Base-by-base conservation (phyloP, 179 eudicot genomes). In the Spinacia oleracea region DNA sequence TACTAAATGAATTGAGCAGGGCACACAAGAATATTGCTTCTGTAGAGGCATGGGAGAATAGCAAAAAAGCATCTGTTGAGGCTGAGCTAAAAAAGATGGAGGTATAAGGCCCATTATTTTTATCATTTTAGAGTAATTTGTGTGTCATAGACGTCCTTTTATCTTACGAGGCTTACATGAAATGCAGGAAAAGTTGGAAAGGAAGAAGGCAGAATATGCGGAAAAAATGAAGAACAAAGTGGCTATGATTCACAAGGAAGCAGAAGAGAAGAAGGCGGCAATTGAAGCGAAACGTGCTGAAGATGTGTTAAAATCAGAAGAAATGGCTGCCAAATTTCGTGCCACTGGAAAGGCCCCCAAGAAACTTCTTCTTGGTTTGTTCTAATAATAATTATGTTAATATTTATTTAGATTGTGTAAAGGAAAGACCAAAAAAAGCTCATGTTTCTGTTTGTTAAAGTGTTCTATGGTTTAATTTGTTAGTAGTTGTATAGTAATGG, bases 31-130 rank as follows among this genome's bases (percentile, higher is more conserved):
- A 89, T 70, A 18, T 89, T 74, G 90, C 99, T 59, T 79, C 89
- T 3, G 84, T 96, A 45, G 92, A 79, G 72, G 86, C 96, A 68
- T 93, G 98, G 99, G 97, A 96, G 86, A 91, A 83, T 91, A 92
- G 85, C 85, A 91, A 86, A 85, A 93, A 92, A 84, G 98, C 98
- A 56, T 81, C 82, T 12, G 50, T 91, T 43, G 99, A 96, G 75
- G 93, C 96, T 35, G 92, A 93, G 79, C 84, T 93, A 21, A 92
- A 85, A 75, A 84, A 81, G 80, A 91, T 90, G 12, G 98, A 92
- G 99, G 99, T 94, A 84, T 79, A 9, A 21, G 32, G 16, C 16
- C 46, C 46, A 11, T 74, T n/a, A 34, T 38, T 1, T 53, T 48
- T 31, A 11, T 29, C 20, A 38, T 38, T 23, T 66, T 34, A n/a